Conservation (phyloP, 495 filamentous ascomycete species). For the Tuber indicum region DNA sequence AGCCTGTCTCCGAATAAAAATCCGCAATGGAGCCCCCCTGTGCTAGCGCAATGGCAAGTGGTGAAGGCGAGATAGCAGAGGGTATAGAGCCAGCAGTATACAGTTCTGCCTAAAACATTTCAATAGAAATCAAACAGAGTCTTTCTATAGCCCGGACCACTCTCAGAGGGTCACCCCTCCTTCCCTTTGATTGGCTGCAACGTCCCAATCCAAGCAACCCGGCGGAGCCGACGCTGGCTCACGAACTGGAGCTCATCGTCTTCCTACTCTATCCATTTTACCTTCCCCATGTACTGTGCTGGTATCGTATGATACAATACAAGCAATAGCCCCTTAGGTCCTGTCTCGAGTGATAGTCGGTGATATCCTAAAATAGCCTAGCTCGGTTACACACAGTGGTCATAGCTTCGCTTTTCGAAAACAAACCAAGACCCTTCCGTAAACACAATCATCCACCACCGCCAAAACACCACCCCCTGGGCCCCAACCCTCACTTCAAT, state of each 20-base stretch:
- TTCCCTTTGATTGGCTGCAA: background rate
- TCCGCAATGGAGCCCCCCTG: background rate
- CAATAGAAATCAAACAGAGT: background rate
- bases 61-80: background rate
- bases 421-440: background rate
- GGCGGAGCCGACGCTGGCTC: background rate
- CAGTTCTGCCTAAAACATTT: background rate
- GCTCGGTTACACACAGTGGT: background rate
- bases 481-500: constrained; percentile 15
- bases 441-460: constrained; percentile 1
- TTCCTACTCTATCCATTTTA: background rate
- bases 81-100: background rate
- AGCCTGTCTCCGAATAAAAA: background rate
- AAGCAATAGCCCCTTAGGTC: background rate
- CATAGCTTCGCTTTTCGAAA: background rate
- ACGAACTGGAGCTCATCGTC: background rate
- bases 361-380: background rate
- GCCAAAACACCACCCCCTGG: constrained; percentile 2
- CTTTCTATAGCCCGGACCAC: background rate
- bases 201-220: background rate
- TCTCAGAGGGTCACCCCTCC: background rate
- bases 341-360: background rate
- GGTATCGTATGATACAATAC: no score
- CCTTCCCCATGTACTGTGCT: no score
- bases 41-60: background rate